Percentiles rank a stretch among this genome's conserved stretches.
phyloP scores from a whole-genome alignment of 495 filamentous ascomycete genomes.

The Aspergillus carlsbadensis region DNA sequence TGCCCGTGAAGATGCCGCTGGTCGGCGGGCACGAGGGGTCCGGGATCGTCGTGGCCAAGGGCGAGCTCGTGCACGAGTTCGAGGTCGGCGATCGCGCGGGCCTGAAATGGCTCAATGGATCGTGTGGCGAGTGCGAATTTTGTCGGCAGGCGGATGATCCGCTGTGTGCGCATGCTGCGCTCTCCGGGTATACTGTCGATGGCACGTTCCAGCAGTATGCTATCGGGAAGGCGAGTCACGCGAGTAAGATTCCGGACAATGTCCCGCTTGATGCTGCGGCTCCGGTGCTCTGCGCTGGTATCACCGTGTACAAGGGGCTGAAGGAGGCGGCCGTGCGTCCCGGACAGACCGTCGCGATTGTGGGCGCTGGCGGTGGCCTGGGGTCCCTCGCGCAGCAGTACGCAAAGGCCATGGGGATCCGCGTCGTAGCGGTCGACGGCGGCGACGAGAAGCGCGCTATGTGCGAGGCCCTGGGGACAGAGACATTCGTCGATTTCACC shows the following conservation, averaged over 20 bases:
- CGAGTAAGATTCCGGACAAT: conserved; percentile 4
- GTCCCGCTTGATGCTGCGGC: conserved; percentile 13
- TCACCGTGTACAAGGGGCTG: conserved; percentile 19
- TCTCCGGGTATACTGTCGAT: conserved; percentile 17
- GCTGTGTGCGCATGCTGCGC: conserved; percentile 6
- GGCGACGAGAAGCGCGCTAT: conserved; percentile 75
- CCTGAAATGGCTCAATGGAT: conserved; percentile 90
- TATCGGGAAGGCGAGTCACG: conserved; percentile 15
- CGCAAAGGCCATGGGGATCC: conserved; percentile 84
- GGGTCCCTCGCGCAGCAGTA: conserved; percentile 80
- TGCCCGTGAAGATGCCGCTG: conserved; percentile 74
- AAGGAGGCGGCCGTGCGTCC: conserved; percentile 13
- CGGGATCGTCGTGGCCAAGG: conserved; percentile 78
- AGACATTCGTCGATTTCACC: conserved; percentile 73
- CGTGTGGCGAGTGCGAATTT: conserved; percentile 52
- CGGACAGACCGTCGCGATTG: conserved; percentile 53
- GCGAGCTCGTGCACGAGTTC: conserved; percentile 68
- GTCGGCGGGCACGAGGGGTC: conserved; percentile 95
- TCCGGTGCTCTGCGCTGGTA: conserved; percentile 17
- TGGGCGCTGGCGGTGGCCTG: conserved; percentile 85
- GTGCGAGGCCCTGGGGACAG: conserved; percentile 64
- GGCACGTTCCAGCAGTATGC: conserved; percentile 22
- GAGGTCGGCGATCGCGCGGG: conserved; percentile 80
- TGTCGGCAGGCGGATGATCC: conserved; percentile 6
- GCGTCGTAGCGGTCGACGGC: conserved; percentile 73